phyloP scores from a whole-genome alignment of 2,329 filamentous ascomycete species.

The Aspergillus sp. region DNA sequence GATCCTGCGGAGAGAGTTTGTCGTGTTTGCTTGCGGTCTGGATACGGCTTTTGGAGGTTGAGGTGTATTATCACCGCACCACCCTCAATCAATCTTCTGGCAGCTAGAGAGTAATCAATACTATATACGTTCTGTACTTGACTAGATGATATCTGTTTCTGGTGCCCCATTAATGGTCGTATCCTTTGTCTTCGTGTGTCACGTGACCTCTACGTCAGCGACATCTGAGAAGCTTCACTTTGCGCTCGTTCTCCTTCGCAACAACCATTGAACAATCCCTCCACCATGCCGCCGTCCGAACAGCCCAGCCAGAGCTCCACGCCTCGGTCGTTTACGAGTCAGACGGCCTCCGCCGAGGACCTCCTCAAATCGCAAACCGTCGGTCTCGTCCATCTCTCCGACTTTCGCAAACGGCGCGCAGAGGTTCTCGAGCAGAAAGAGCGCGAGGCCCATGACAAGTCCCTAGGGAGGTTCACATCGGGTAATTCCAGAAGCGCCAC shows the following conservation, averaged over 20 bases:
- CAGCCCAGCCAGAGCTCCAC: conserved; percentile 42
- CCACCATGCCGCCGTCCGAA: conserved; percentile 29
- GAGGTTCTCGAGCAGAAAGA: conserved; percentile 92
- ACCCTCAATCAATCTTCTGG: too few relatives aligned
- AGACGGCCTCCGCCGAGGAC: conserved; percentile 74
- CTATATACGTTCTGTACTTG: too few relatives aligned
- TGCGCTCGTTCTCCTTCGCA: neutral
- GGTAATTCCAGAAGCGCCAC: conserved; percentile 51
- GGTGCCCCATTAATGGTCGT: too few relatives aligned
- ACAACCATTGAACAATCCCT: neutral
- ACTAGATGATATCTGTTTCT: too few relatives aligned
- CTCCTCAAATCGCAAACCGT: conserved; percentile 82
- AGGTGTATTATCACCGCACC: too few relatives aligned
- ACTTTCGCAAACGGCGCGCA: conserved; percentile 93
- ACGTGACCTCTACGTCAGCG: too few relatives aligned
- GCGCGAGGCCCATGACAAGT: conserved; percentile 68
- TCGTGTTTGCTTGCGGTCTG: conserved; percentile 17
- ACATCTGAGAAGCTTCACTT: too few relatives aligned
- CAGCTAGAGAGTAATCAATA: too few relatives aligned
- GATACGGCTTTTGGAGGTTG: neutral
- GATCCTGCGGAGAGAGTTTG: conserved; percentile 22
- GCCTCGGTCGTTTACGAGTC: conserved; percentile 63
- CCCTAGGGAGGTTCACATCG: conserved; percentile 43
- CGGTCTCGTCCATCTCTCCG: conserved; percentile 84
- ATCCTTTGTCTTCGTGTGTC: too few relatives aligned